These are phyloP conservation scores for Rutidosis leptorrhynchoides DNA, from an alignment of 129 eudicot genomes.

Conservation along the genomic window DNA sequence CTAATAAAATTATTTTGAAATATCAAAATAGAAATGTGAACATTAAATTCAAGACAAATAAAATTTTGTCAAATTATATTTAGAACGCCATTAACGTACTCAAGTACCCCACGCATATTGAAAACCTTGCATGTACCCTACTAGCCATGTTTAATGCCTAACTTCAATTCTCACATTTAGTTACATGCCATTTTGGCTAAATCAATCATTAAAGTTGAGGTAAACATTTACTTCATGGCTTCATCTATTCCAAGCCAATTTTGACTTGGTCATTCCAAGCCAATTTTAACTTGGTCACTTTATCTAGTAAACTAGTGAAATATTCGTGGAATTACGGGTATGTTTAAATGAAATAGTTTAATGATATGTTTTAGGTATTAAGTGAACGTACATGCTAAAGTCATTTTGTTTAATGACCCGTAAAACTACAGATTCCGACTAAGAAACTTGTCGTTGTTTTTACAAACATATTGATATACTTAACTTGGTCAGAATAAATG, in stretches of 20 bases:
- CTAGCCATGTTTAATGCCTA: neutral
- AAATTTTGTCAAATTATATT: too few species aligned
- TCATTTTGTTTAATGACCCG: too few species aligned
- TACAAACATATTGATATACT: too few species aligned
- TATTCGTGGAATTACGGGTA: too few species aligned
- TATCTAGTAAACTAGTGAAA: too few species aligned
- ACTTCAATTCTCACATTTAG: neutral
- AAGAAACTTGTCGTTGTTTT: too few species aligned
- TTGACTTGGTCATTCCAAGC: neutral
- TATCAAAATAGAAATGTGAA: neutral
- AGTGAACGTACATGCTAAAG: too few species aligned
- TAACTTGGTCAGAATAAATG: too few species aligned
- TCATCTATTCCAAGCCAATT: neutral
- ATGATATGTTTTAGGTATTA: too few species aligned
- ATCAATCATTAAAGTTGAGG: neutral
- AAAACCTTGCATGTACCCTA: neutral
- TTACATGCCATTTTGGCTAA: neutral
- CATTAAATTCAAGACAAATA: neutral
- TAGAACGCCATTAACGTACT: neutral
- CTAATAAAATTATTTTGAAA: too few species aligned
- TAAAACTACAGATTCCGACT: too few species aligned
- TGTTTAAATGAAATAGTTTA: too few species aligned
- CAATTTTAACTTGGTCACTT: neutral
- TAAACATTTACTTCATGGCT: neutral
- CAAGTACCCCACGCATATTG: neutral